phyloP scores from a whole-genome alignment of 2,329 filamentous ascomycete species.

The Rachicladosporium sp. region DNA sequence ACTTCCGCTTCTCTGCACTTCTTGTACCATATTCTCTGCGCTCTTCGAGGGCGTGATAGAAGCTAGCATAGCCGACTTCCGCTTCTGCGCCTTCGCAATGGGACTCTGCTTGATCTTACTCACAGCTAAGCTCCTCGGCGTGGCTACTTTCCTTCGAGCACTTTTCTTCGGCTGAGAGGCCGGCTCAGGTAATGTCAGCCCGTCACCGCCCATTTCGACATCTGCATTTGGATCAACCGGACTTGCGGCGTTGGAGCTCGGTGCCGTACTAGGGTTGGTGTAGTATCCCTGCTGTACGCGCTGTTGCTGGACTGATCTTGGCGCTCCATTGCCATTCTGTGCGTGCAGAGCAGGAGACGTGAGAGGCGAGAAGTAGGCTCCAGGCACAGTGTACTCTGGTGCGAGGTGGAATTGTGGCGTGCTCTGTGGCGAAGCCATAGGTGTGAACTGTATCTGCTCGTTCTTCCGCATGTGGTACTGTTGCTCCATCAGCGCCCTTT shows the following conservation, averaged over 20 bases:
- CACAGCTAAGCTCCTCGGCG: conserved; percentile 29
- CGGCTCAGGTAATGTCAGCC: conserved; percentile 12
- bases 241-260: conserved; percentile 37
- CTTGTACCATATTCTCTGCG: conserved; percentile 28
- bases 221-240: conserved; percentile 30
- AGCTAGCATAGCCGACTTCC: conserved; percentile 34
- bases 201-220: conserved; percentile 31
- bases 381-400: conserved; percentile 51
- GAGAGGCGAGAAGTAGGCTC: conserved; percentile 69
- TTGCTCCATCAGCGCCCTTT: conserved; percentile 52
- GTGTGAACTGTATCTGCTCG: conserved; percentile 45
- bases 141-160: conserved; percentile 35
- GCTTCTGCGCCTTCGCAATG: conserved; percentile 53
- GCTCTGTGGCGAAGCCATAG: conserved; percentile 68
- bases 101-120: conserved; percentile 55
- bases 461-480: conserved; percentile 50
- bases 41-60: conserved; percentile 24
- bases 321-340: conserved; percentile 33
- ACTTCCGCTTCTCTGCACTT: conserved; percentile 20
- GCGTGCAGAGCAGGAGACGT: conserved; percentile 71
- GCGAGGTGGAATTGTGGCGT: conserved; percentile 50
- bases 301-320: conserved; percentile 26
- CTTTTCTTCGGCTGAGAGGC: conserved; percentile 31
- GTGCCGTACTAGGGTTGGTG: conserved; percentile 41
- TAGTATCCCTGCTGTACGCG: conserved; percentile 26